Evolutionary conservation across 2,329 filamentous ascomycete species (phyloP).

Genomic region (Tolypocladium ophioglossoides): DNA sequence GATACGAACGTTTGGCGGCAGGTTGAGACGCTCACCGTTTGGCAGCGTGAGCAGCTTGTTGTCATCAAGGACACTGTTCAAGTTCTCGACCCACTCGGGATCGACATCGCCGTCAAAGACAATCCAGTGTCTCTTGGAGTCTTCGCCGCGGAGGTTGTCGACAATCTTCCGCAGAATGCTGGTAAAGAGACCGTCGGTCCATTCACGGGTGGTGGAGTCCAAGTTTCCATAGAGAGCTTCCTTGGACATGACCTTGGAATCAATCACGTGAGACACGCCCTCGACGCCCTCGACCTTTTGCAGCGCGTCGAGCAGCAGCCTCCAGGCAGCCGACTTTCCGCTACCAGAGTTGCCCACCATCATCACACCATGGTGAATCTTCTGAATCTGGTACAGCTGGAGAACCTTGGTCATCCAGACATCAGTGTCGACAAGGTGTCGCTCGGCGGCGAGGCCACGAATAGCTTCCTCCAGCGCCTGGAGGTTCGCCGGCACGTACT

Average conservation of each 20-base stretch:
- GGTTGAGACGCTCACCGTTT: constrained; percentile 92
- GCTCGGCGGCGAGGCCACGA: constrained; percentile 68
- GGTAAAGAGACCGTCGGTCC: constrained; percentile 97
- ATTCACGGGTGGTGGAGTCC: constrained; percentile 93
- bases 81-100: constrained; percentile 98
- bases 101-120: constrained; percentile 99
- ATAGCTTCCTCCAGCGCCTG: constrained; percentile 72
- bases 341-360: constrained; percentile 98
- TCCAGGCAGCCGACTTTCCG: constrained; percentile 94
- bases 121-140: constrained; percentile 96
- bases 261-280: constrained; percentile 93
- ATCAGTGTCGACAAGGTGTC: constrained; percentile 82
- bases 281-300: constrained; percentile 87
- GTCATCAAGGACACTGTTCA: constrained; percentile 98
- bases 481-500: constrained; percentile 85
- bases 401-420: constrained; percentile 96
- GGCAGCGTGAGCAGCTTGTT: constrained; percentile 96
- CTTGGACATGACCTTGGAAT: constrained; percentile 99
- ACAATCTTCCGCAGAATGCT: constrained; percentile 97
- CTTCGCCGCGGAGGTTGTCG: constrained; percentile 94
- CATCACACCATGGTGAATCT: constrained; percentile 98
- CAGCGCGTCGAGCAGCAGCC: constrained; percentile 78
- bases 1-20: constrained; percentile 91
- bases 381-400: constrained; percentile 96
- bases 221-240: constrained; percentile 92